phyloP scores from a whole-genome alignment of 1,284 basidiomycete species.

The Exobasidium rhododendri region DNA sequence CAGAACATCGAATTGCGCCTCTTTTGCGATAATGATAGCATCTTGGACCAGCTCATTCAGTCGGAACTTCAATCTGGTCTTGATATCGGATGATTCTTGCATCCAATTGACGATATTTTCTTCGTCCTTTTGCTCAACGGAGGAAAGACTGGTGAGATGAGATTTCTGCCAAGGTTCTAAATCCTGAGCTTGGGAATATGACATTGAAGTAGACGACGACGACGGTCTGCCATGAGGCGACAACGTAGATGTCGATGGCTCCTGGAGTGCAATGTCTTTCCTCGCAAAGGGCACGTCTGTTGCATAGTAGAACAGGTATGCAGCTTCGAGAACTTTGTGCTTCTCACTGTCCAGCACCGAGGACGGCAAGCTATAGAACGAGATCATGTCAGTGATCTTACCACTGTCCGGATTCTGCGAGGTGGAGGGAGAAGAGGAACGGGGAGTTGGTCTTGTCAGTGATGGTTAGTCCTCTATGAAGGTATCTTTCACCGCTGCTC shows the following conservation, averaged over 20 bases:
- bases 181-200: background rate
- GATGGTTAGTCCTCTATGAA: background rate
- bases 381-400: constrained; percentile 89
- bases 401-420: constrained; percentile 73
- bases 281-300: constrained; percentile 38
- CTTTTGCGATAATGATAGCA: constrained; percentile 73
- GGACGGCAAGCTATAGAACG: constrained; percentile 94
- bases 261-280: background rate
- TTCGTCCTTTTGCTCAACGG: constrained; percentile 40
- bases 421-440: constrained; percentile 14
- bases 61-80: constrained; percentile 66
- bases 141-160: constrained; percentile 28
- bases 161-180: constrained; percentile 29
- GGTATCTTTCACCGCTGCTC: too few relatives aligned
- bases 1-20: constrained; percentile 78
- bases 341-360: constrained; percentile 68
- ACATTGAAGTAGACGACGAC: constrained; percentile 9
- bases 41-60: constrained; percentile 73
- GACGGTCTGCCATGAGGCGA: constrained; percentile 8
- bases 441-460: background rate
- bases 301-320: constrained; percentile 88
- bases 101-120: constrained; percentile 28
- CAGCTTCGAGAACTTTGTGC: constrained; percentile 69
- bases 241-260: constrained; percentile 7
- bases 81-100: constrained; percentile 61